Conservation (phyloP, 2,329 filamentous ascomycete genomes). For the Chalara sp. region DNA sequence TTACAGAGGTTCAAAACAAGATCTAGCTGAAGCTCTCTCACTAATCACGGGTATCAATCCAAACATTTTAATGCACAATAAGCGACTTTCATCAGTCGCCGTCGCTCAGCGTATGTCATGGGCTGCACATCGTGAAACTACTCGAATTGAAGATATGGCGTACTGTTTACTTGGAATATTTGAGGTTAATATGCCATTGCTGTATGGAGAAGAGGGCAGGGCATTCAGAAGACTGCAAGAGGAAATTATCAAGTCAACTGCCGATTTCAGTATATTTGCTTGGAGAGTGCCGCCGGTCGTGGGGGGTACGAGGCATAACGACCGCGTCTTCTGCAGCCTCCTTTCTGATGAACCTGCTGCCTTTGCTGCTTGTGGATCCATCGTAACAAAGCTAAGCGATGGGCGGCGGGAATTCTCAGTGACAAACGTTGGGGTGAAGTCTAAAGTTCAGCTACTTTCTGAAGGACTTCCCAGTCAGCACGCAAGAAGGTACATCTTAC, state of each 20-base stretch:
- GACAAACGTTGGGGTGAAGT: not conserved
- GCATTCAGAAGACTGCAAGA: slow-evolving; percentile 29
- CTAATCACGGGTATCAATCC: slow-evolving; percentile 28
- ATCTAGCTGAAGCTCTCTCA: not conserved
- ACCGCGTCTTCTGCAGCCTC: not conserved
- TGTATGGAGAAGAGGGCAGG: slow-evolving; percentile 13
- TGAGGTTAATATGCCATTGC: too few relatives aligned
- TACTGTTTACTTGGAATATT: not conserved
- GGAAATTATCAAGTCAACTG: slow-evolving; percentile 27
- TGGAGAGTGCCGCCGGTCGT: slow-evolving; percentile 15
- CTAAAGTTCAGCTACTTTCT: not conserved
- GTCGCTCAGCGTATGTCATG: not conserved
- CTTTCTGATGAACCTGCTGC: not conserved
- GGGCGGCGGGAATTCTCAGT: not conserved
- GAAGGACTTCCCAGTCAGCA: not conserved
- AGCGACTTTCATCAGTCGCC: not conserved
- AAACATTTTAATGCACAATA: slow-evolving; percentile 31
- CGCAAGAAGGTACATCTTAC: not conserved
- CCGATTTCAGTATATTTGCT: slow-evolving; percentile 25
- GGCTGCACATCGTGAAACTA: not conserved
- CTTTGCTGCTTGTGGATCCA: not conserved
- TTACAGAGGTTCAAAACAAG: not conserved
- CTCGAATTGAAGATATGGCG: slow-evolving; percentile 29
- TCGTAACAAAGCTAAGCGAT: not conserved
- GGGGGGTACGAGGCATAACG: not conserved